Base-by-base conservation (phyloP, 352 stramenopile genomes). In the Pythium volutum region DNA sequence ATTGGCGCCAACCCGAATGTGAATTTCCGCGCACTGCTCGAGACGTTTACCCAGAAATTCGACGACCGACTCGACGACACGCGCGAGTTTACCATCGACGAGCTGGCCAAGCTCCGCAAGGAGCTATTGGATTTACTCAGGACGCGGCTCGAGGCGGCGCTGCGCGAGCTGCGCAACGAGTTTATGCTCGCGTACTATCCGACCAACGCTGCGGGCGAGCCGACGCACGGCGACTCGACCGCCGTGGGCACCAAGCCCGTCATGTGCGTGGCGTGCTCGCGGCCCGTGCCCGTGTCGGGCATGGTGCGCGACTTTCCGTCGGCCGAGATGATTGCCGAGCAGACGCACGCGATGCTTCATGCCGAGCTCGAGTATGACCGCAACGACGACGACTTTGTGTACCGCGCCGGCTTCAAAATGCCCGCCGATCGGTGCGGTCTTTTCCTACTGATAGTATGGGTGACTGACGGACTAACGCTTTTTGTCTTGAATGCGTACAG, bases 201-300 rank as follows among this genome's bases (percentile, higher is more conserved):
- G 5, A 41, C 57, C 14, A 41, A 70, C 43, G 62, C 62, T 27
- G 67, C 59, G n/a, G 62, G 62, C 48, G 45, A 58, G 12, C 43
- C 3, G n/a, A 75, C 70, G 48, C 10, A 36, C 31, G 77, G 80
- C 47, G 82, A 91, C 39, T 85, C 83, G 42, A 93, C 85, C 4
- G 80, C 85, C 7, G 76, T 93, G 54, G 83, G 81, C 31, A 91
- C 83, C 16, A 92, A 90, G 46, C 81, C 82, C 0, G 75, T 89
- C 25, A 91, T 94, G 81, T 93, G 83, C 53, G 83, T 94, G 26
- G 83, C 83, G 5, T 92, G 84, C 55, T 92, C 82, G 55, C 79
- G 82, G 1, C 84, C 84, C 0, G 84, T 92, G 15, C 79, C 80
- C 0, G 80, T 92, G 23, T 92, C 80, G 10, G 36, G 41, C 1